Conservation (phyloP, 2,329 filamentous ascomycete genomes). For the Talaromyces sp. region DNA sequence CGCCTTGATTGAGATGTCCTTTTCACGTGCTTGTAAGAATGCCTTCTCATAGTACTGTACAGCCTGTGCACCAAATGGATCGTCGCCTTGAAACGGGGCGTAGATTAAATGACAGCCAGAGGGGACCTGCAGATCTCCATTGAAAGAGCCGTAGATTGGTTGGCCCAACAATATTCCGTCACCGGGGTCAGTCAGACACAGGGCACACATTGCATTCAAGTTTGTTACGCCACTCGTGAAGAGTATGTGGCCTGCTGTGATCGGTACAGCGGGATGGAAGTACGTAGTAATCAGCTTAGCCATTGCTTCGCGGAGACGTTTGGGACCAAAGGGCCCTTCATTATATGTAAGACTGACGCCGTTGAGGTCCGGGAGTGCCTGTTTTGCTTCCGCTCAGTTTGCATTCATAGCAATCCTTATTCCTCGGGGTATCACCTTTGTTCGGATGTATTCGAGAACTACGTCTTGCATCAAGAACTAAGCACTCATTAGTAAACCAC, state of each 20-base stretch:
- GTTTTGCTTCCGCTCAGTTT: background rate
- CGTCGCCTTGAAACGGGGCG: conserved; percentile 34
- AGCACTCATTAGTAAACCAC: background rate
- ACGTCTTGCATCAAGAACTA: conserved; percentile 11
- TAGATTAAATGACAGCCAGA: conserved; percentile 41
- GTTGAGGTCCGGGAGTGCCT: background rate
- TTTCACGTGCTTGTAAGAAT: conserved; percentile 28
- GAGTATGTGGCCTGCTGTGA: conserved; percentile 38
- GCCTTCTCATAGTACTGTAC: background rate
- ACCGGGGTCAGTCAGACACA: conserved; percentile 41
- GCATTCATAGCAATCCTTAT: background rate
- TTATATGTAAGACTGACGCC: conserved; percentile 33
- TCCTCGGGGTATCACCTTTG: background rate
- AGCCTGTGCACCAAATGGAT: conserved; percentile 37
- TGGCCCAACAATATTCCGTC: conserved; percentile 47
- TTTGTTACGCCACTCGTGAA: conserved; percentile 43
- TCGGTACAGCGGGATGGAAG: conserved; percentile 35
- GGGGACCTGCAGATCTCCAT: conserved; percentile 47
- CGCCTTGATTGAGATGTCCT: conserved; percentile 37
- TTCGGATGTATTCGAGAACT: conserved; percentile 1
- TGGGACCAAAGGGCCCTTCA: conserved; percentile 36
- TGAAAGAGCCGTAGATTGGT: conserved; percentile 50
- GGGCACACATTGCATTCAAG: conserved; percentile 43
- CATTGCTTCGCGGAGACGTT: conserved; percentile 39
- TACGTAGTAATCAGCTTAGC: conserved; percentile 42